Evolutionary conservation across 768 basidiomycete genomes (phyloP), one percentile per base, ranked within the genome.

Genomic region (Clitopilus hobsonii): DNA sequence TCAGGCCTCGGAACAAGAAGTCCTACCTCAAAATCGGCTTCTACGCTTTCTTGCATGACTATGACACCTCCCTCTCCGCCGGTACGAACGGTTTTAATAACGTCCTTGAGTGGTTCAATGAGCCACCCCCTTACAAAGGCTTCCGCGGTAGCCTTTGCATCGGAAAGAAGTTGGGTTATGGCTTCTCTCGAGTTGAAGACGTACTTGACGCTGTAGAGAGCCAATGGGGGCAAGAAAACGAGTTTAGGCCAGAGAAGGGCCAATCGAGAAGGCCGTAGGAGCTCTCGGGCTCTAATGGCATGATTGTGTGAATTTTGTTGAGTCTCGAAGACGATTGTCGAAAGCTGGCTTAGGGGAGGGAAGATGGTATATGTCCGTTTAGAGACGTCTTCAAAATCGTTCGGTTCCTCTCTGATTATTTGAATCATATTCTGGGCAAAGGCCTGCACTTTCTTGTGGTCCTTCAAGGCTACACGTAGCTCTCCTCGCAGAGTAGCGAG

Each of bases 81-180:
- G 3, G 87, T 79, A 49, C 92, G 77, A 20, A 99, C 83, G 0
- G 96, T 98, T 60, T 84, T 84, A 4, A 91, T 66, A 10, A 98
- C 86, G 6, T 85, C 91, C 49, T 77, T 78, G n/a, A 96, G 63
- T 2, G 96, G 96, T 53, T 93, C 90, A 49, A 96, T 69, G 10
- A 98, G 75, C 89, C 94, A 98, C 49, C 85, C 88, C 18, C 78
- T 73, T 57, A 93, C 71, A 65, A 98, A 95, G 0, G 86, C 86
- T 22, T 74, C 72, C 6, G 82, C 61, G 0, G 94, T 94, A 61
- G 88, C 83, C 29, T 75, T 65, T 0, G 83, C 78, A 57, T 91
- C 87, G n/a, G 57, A 56, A 3, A 78, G 77, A 51, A 89, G 71
- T 38, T 84, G 78, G 6, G 71, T 54, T 50, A 94, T 62, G 28